Evolutionary conservation across 768 basidiomycete genomes (phyloP).

Genomic region (Suillus discolor): DNA sequence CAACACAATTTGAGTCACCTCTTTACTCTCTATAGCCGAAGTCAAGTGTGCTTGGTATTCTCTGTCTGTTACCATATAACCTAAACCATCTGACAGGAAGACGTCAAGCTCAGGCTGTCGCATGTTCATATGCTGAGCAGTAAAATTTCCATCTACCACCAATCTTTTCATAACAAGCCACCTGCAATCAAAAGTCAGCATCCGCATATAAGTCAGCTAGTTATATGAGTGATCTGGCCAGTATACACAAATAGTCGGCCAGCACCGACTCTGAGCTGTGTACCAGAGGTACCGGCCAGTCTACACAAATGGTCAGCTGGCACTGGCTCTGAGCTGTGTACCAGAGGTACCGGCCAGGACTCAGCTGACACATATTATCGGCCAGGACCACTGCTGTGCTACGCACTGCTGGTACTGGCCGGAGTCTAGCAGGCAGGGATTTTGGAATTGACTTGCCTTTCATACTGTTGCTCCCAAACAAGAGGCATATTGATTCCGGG

Average conservation of each 20-base stretch:
- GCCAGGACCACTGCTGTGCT: too few species aligned
- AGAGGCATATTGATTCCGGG: slow-evolving; percentile 23
- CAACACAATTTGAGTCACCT: not conserved
- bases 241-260: too few species aligned
- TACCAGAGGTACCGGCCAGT: too few species aligned
- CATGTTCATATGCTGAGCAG: slow-evolving; percentile 21
- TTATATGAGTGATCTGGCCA: too few species aligned
- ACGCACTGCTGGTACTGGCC: too few species aligned
- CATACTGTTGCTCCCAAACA: slow-evolving; percentile 20
- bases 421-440: too few species aligned
- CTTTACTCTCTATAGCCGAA: slow-evolving; percentile 5
- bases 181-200: not conserved
- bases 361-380: too few species aligned
- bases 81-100: slow-evolving; percentile 27
- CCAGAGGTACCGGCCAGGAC: too few species aligned
- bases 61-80: slow-evolving; percentile 23
- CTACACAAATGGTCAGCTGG: too few species aligned
- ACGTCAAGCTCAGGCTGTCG: slow-evolving; percentile 26
- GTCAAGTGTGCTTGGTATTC: slow-evolving; percentile 26
- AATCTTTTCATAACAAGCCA: not conserved
- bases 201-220: too few species aligned
- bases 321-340: too few species aligned
- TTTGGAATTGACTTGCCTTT: slow-evolving; percentile 3
- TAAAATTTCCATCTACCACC: slow-evolving; percentile 18
- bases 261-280: too few species aligned